Conservation (phyloP, 805 yeast species). For the Ogataea wickerhamii region DNA sequence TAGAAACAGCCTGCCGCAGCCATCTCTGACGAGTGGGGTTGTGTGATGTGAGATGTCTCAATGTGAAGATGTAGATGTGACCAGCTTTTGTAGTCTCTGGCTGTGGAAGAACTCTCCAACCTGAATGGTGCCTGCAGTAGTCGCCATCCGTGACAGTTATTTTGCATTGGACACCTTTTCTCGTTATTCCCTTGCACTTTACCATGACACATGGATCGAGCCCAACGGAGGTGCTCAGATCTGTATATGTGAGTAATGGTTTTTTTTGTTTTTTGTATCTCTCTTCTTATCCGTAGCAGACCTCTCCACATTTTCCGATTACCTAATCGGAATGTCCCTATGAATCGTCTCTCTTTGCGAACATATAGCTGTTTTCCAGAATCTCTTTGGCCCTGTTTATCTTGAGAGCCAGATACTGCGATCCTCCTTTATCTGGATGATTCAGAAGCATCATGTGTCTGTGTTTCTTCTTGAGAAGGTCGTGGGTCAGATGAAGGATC, state of each 20-base stretch:
- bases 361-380: slow-evolving; percentile 58
- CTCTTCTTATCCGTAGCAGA: too few species aligned
- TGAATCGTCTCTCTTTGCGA: slow-evolving; percentile 22
- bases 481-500: slow-evolving; percentile 44
- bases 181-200: slow-evolving; percentile 43
- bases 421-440: slow-evolving; percentile 90
- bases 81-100: slow-evolving; percentile 28
- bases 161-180: slow-evolving; percentile 40
- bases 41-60: slow-evolving; percentile 35
- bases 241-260: too few species aligned
- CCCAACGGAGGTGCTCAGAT: too few species aligned
- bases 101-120: slow-evolving; percentile 9
- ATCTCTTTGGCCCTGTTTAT: slow-evolving; percentile 83
- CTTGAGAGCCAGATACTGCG: slow-evolving; percentile 76
- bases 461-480: slow-evolving; percentile 64
- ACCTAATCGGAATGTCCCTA: too few species aligned
- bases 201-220: too few species aligned
- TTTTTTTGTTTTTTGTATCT: too few species aligned
- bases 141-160: slow-evolving; percentile 18
- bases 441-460: slow-evolving; percentile 73
- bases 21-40: slow-evolving; percentile 31
- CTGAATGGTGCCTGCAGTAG: slow-evolving; percentile 37
- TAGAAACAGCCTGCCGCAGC: slow-evolving; percentile 37
- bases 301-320: too few species aligned
- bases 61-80: slow-evolving; percentile 48